Evolutionary conservation across 495 filamentous ascomycete species (phyloP).

Genomic region (Aspergillus biplanus): DNA sequence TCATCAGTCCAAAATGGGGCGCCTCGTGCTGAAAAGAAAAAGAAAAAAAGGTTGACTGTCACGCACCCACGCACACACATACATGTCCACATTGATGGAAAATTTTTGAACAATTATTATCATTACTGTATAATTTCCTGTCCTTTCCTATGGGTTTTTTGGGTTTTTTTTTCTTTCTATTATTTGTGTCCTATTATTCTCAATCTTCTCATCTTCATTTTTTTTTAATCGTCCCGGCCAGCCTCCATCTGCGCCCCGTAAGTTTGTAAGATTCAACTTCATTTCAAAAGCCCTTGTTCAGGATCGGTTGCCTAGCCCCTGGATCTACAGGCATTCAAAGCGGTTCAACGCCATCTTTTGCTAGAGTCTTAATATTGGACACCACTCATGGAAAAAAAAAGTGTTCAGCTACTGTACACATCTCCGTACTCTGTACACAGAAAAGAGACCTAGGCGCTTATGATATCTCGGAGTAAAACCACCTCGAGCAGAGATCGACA

Average conservation of each 20-base stretch:
- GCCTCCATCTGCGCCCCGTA: conserved; percentile 5
- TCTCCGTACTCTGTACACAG: background rate
- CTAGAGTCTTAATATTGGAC: conserved; percentile 1
- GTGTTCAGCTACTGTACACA: background rate
- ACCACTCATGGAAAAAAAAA: background rate
- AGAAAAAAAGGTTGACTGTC: background rate
- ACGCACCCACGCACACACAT: background rate
- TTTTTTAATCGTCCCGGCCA: background rate
- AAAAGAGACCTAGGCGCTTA: background rate
- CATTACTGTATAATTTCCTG: background rate
- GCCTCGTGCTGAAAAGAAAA: conserved; percentile 3
- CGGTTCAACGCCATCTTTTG: background rate
- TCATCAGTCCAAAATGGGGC: background rate
- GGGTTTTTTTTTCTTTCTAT: no score
- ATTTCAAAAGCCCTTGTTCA: conserved; percentile 2
- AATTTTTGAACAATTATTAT: background rate
- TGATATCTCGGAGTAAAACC: background rate
- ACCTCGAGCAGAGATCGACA: background rate
- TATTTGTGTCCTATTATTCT: background rate
- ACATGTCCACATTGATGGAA: background rate
- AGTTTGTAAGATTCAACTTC: background rate
- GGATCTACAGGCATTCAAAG: conserved; percentile 9
- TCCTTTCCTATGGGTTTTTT: background rate
- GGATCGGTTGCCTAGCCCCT: conserved; percentile 17
- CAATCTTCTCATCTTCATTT: background rate